Evolutionary conservation across 495 filamentous ascomycete genomes (phyloP).

Genomic region (Amniculicola lignicola): DNA sequence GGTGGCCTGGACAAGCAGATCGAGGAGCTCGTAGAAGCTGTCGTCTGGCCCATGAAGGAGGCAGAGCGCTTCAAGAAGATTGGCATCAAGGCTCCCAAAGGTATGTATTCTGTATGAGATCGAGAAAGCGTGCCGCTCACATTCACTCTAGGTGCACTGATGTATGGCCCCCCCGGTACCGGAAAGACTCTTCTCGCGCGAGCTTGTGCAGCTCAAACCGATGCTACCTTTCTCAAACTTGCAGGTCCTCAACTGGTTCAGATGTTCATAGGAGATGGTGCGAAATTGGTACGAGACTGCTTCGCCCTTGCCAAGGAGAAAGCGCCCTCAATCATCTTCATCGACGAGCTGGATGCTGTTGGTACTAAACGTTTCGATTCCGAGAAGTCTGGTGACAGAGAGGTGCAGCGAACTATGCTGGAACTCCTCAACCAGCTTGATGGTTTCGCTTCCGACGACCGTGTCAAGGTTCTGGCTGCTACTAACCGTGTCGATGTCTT

Average conservation of each 20-base stretch:
- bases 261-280: slow-evolving; percentile 99
- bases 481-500: slow-evolving; percentile 98
- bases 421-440: slow-evolving; percentile 98
- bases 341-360: slow-evolving; percentile 95
- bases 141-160: slow-evolving; percentile 49
- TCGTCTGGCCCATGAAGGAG: slow-evolving; percentile 99
- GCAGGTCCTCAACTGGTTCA: slow-evolving; percentile 98
- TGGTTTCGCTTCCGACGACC: slow-evolving; percentile 97
- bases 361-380: slow-evolving; percentile 99
- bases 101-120: slow-evolving; percentile 49
- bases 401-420: slow-evolving; percentile 98
- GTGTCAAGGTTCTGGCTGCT: slow-evolving; percentile 96
- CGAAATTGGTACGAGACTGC: slow-evolving; percentile 95
- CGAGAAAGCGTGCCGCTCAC: slow-evolving; percentile 3
- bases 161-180: slow-evolving; percentile 97
- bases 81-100: slow-evolving; percentile 99
- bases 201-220: slow-evolving; percentile 95
- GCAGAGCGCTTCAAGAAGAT: slow-evolving; percentile 99
- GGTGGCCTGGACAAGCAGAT: slow-evolving; percentile 99
- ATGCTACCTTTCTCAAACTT: slow-evolving; percentile 98
- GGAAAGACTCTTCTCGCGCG: slow-evolving; percentile 96
- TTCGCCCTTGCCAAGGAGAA: slow-evolving; percentile 98
- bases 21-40: slow-evolving; percentile 97
- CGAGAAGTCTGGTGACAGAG: slow-evolving; percentile 95
- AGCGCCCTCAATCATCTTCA: slow-evolving; percentile 98